A percentile compares a stretch with the other conserved stretches of the same genome.
These are phyloP conservation scores for Paecilomyces variotii DNA, from an alignment of 2,329 filamentous ascomycete genomes.

Conservation along the genomic window DNA sequence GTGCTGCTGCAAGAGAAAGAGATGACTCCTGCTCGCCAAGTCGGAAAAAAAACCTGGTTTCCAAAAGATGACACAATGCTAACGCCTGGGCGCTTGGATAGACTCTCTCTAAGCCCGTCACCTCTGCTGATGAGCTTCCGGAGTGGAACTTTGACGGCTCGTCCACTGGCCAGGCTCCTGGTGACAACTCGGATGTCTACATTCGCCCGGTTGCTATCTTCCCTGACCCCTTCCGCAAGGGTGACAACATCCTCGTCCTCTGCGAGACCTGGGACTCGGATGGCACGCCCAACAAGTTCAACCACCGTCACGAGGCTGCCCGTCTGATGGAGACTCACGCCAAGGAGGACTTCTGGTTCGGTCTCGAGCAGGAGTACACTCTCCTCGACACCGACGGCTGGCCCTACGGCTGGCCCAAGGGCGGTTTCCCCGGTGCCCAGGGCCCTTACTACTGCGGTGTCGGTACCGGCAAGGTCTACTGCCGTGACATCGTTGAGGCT, in stretches of 20 bases:
- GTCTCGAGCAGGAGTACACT: slow-evolving; percentile 96
- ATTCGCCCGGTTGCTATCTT: slow-evolving; percentile 82
- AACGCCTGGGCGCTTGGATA: slow-evolving; percentile 25
- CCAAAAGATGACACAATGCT: neutral
- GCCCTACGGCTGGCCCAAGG: slow-evolving; percentile 86
- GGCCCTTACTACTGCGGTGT: slow-evolving; percentile 98
- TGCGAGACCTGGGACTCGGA: slow-evolving; percentile 91
- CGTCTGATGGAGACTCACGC: slow-evolving; percentile 85
- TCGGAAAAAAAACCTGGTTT: neutral
- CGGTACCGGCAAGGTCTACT: slow-evolving; percentile 91
- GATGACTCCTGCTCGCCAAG: neutral
- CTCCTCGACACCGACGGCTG: slow-evolving; percentile 77
- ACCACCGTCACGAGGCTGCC: slow-evolving; percentile 86
- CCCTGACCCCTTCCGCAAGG: slow-evolving; percentile 83
- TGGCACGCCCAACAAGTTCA: slow-evolving; percentile 95
- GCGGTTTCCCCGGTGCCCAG: slow-evolving; percentile 85
- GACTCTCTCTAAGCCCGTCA: slow-evolving; percentile 56
- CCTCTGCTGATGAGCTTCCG: slow-evolving; percentile 56
- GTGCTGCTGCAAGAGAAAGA: neutral
- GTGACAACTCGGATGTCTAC: slow-evolving; percentile 96
- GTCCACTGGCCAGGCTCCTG: slow-evolving; percentile 83
- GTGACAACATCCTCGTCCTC: slow-evolving; percentile 89
- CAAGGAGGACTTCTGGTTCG: slow-evolving; percentile 87
- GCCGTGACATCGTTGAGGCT: slow-evolving; percentile 94
- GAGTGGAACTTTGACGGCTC: slow-evolving; percentile 85